Base-by-base conservation (phyloP, 2,329 filamentous ascomycete species). In the Alternaria gaisen region DNA sequence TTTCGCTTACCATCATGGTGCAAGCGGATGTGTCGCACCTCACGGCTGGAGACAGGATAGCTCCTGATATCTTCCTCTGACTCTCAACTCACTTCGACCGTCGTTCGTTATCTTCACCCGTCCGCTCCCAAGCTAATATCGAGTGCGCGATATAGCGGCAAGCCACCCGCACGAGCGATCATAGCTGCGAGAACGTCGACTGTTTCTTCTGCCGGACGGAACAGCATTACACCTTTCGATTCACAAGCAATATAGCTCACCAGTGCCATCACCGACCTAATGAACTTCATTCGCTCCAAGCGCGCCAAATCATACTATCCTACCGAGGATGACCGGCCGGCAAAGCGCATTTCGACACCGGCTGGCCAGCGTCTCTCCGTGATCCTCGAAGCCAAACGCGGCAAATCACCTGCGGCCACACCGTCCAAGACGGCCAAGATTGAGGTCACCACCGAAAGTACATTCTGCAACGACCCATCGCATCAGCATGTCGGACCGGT, bases 321-420 rank as follows among this genome's bases (percentile, higher is more conserved):
- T 24, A 58, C 67, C 55, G 60, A 65, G 41, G 69, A 69, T 43
- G 67, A 75, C 50, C 75, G 74, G 7, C 73, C 75, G 22, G 70
- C 78, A 16, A 80, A 80, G 67, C 77, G 78, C 42, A 81, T 82
- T 51, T 80, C 78, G 4, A 80, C 79, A 28, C 77, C 79, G 50
- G 80, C 79, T 24, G 80, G 80, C 32, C 72, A 78, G 52, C 77
- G 80, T 26, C 73, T 82, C 5, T 80, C 80, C 26, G 69, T 77
- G 7, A 79, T 82, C 46, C 72, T 81, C 62, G 78, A 80, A 44
- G 61, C 65, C 24, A 66, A 63, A 44, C 58, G 61, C n/a, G 56
- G 61, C 34, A 71, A 70, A 46, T 54, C 69, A 3, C 63, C 67
- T 36, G 42, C 58, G 9, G 69, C 70, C 5, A 10, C 36, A 10